A percentile compares a stretch with the other conserved stretches of the same genome.
Conservation (phyloP, 345 rosid species). For the Cardamine occulta region DNA sequence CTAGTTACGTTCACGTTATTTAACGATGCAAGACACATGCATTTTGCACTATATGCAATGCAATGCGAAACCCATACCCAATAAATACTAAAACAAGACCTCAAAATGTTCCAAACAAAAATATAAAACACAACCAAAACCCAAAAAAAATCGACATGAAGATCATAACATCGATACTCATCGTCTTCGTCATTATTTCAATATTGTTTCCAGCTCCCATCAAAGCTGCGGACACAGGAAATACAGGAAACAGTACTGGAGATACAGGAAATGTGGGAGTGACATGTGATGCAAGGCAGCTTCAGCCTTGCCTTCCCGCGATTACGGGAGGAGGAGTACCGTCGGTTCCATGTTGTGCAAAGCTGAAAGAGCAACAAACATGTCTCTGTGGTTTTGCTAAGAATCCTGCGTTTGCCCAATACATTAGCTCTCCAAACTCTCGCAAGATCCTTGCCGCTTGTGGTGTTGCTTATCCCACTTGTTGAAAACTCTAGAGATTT, state of each 20-base stretch:
- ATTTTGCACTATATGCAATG: slow-evolving; percentile 21
- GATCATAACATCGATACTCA: slow-evolving; percentile 14
- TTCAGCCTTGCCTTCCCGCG: slow-evolving; percentile 60
- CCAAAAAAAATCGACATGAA: slow-evolving; percentile 29
- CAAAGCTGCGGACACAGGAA: slow-evolving; percentile 10
- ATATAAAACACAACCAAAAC: slow-evolving; percentile 5
- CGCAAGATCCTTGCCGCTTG: slow-evolving; percentile 49
- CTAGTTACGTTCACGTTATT: slow-evolving; percentile 40
- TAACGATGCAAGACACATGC: slow-evolving; percentile 26
- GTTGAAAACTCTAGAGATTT: slow-evolving; percentile 43
- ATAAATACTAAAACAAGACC: slow-evolving; percentile 32
- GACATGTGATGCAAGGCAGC: slow-evolving; percentile 53
- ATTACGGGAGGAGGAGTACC: slow-evolving; percentile 49
- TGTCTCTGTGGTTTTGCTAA: slow-evolving; percentile 68
- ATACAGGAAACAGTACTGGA: slow-evolving; percentile 16
- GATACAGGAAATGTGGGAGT: slow-evolving; percentile 42
- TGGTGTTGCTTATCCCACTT: slow-evolving; percentile 56
- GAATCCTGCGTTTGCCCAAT: slow-evolving; percentile 53
- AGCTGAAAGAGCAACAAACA: slow-evolving; percentile 60
- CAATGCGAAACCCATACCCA: neutral
- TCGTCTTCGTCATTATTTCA: slow-evolving; percentile 18
- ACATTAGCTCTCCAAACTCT: slow-evolving; percentile 55
- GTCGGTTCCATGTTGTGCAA: slow-evolving; percentile 56
- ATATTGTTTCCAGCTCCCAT: slow-evolving; percentile 27
- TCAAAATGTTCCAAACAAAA: slow-evolving; percentile 1